A percentile compares a stretch with the other conserved stretches of the same genome.
Evolutionary conservation across 2,329 filamentous ascomycete genomes (phyloP).

Genomic region (Fusarium clavum): DNA sequence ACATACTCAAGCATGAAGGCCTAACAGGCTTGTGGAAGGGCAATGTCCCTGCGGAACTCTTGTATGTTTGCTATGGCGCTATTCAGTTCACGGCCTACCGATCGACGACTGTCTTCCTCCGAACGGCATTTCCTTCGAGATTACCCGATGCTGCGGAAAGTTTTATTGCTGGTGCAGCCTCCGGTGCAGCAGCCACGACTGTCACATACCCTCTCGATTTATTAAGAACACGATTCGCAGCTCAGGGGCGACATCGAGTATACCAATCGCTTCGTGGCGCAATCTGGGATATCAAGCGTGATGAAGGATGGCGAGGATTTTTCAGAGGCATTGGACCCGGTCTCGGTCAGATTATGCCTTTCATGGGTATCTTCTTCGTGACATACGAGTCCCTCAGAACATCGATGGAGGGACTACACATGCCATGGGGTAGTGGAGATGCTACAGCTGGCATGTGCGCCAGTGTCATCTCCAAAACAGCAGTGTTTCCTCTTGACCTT

Average conservation of each 20-base stretch:
- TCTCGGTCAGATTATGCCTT: slow-evolving; percentile 88
- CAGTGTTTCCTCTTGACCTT: slow-evolving; percentile 91
- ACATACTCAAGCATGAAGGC: slow-evolving; percentile 85
- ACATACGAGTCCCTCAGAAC: slow-evolving; percentile 82
- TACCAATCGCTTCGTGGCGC: slow-evolving; percentile 79
- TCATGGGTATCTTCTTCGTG: slow-evolving; percentile 97
- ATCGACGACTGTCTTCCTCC: slow-evolving; percentile 75
- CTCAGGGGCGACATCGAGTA: slow-evolving; percentile 84
- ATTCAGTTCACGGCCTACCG: slow-evolving; percentile 93
- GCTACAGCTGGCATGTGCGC: slow-evolving; percentile 84
- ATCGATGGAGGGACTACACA: slow-evolving; percentile 64
- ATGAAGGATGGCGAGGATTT: slow-evolving; percentile 84
- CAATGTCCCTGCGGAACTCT: slow-evolving; percentile 92
- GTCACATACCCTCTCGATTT: slow-evolving; percentile 93
- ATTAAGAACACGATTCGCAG: slow-evolving; percentile 94
- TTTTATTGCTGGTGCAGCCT: slow-evolving; percentile 85
- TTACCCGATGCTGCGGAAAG: slow-evolving; percentile 78
- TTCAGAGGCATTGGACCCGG: slow-evolving; percentile 88
- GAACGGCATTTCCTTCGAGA: slow-evolving; percentile 57
- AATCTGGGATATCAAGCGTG: slow-evolving; percentile 75
- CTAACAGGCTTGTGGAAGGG: slow-evolving; percentile 94
- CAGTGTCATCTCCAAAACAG: slow-evolving; percentile 85
- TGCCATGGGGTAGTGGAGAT: slow-evolving; percentile 82
- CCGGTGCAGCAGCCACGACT: slow-evolving; percentile 84
- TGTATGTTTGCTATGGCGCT: slow-evolving; percentile 92